Evolutionary conservation across 2,329 filamentous ascomycete species (phyloP).

Genomic region (Ascochyta koolunga): DNA sequence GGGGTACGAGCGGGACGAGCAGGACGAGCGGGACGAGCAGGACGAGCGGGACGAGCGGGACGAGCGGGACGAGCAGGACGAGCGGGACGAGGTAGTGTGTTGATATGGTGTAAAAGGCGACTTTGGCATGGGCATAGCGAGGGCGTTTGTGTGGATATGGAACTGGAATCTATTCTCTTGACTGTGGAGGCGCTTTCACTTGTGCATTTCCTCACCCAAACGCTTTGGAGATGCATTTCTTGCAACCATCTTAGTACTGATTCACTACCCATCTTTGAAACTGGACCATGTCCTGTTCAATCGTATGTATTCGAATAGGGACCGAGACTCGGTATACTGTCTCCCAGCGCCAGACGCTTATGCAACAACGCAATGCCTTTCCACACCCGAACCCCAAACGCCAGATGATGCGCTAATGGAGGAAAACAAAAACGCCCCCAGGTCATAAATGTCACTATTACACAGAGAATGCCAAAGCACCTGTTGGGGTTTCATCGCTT

Average conservation of each 20-base stretch:
- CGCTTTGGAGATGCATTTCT: too few species aligned
- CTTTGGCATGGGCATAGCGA: constrained; percentile 19
- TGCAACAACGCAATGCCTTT: not conserved
- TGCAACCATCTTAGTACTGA: too few species aligned
- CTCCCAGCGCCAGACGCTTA: not conserved
- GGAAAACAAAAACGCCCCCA: not conserved
- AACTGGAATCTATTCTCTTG: too few species aligned
- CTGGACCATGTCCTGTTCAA: too few species aligned
- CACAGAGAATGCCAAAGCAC: not conserved
- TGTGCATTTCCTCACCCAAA: too few species aligned
- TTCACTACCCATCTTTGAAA: too few species aligned
- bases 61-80: not conserved
- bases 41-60: not conserved
- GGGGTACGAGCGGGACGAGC: too few species aligned
- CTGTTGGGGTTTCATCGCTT: not conserved
- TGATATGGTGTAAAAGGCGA: constrained; percentile 9
- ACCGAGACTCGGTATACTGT: not conserved
- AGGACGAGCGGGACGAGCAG: not conserved
- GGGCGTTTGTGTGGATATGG: not conserved
- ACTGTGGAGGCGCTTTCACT: too few species aligned
- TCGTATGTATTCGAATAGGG: not conserved
- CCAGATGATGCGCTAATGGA: constrained; percentile 6
- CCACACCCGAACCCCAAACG: not conserved
- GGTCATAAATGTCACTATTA: constrained; percentile 4
- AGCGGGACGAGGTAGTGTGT: not conserved